Percentiles rank a stretch among this genome's conserved stretches.
phyloP scores from a whole-genome alignment of 495 filamentous ascomycete genomes.

The Podospora pseudocomata region DNA sequence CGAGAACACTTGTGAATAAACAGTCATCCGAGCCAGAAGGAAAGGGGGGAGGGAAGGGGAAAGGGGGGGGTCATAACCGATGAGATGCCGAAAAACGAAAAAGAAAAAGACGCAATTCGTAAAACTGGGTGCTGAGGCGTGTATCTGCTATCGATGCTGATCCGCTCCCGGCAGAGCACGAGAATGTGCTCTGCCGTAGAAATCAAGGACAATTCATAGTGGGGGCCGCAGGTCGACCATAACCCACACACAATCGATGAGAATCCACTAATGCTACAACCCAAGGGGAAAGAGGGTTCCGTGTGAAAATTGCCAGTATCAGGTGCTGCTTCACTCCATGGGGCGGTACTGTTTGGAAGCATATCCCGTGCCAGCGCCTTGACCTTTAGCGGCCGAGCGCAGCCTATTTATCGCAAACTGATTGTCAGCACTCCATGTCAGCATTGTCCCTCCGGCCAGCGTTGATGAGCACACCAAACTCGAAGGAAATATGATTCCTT shows the following conservation, averaged over 20 bases:
- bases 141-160: constrained; percentile 30
- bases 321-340: constrained; percentile 53
- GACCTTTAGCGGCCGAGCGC: constrained; percentile 86
- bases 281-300: constrained; percentile 24
- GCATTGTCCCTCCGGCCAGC: constrained; percentile 70
- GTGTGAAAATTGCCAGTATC: constrained; percentile 13
- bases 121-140: constrained; percentile 28
- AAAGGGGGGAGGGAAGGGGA: too few relatives aligned
- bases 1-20: neutral
- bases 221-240: constrained; percentile 3
- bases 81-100: constrained; percentile 36
- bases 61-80: constrained; percentile 14
- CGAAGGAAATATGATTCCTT: constrained; percentile 84
- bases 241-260: constrained; percentile 25
- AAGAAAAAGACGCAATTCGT: constrained; percentile 32
- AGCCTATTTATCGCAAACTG: constrained; percentile 90
- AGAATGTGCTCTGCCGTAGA: constrained; percentile 5
- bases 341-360: constrained; percentile 65
- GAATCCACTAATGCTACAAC: constrained; percentile 29
- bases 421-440: constrained; percentile 72
- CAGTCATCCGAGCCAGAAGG: constrained; percentile 21
- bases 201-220: constrained; percentile 7
- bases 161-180: constrained; percentile 18
- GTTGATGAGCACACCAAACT: constrained; percentile 80
- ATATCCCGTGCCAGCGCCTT: constrained; percentile 62